A percentile compares a stretch with the other conserved stretches of the same genome.
phyloP scores from a whole-genome alignment of 805 yeast species.

The Starmera dryadoides region DNA sequence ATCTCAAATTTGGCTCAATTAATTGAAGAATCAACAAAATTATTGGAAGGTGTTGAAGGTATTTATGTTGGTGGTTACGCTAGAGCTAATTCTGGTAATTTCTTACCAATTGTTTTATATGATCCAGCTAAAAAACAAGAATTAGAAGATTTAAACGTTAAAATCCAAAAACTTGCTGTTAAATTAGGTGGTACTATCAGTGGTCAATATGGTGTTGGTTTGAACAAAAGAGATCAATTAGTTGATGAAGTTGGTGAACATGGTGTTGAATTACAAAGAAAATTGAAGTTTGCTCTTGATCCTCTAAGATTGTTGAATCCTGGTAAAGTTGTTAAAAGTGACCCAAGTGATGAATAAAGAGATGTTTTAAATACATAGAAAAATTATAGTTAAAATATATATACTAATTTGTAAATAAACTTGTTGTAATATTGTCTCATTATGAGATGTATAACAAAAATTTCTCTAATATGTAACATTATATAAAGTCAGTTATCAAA shows the following conservation, averaged over 20 bases:
- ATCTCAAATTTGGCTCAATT: constrained; percentile 53
- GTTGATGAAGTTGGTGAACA: constrained; percentile 55
- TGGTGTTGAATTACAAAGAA: constrained; percentile 62
- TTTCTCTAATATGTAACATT: too few relatives aligned
- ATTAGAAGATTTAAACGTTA: constrained; percentile 41
- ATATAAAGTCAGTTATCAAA: too few relatives aligned
- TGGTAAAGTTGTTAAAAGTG: constrained; percentile 64
- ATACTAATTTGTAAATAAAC: too few relatives aligned
- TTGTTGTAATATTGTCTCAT: too few relatives aligned
- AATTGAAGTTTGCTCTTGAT: constrained; percentile 60
- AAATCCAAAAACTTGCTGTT: constrained; percentile 57
- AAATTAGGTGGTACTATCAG: constrained; percentile 71
- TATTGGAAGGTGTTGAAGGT: constrained; percentile 42
- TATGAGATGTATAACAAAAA: too few relatives aligned
- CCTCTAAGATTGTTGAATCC: constrained; percentile 68
- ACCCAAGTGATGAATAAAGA: constrained; percentile 28
- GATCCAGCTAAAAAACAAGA: constrained; percentile 37
- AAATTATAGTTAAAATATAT: too few relatives aligned
- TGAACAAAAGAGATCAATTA: constrained; percentile 56
- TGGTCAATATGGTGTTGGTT: constrained; percentile 80
- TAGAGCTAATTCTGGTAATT: constrained; percentile 77
- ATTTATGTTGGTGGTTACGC: constrained; percentile 56
- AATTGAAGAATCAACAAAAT: constrained; percentile 51
- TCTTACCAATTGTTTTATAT: constrained; percentile 58
- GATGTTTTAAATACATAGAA: too few relatives aligned